Conservation (phyloP, 306 rosid species). For the Datisca glomerata region DNA sequence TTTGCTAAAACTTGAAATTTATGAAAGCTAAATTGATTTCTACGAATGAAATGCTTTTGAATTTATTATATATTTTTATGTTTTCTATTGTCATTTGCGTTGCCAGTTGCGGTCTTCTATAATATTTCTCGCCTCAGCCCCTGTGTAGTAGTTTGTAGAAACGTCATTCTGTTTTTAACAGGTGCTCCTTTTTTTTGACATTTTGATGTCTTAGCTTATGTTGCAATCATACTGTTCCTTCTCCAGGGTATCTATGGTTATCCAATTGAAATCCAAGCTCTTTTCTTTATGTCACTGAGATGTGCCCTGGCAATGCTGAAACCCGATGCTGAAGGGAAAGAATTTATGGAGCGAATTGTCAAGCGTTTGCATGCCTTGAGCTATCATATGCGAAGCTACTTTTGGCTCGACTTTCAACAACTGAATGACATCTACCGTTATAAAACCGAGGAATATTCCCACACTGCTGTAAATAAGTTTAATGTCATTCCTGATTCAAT, state of each 20-base stretch:
- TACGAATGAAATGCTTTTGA: too few relatives aligned
- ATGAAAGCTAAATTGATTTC: too few relatives aligned
- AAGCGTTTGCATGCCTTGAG: conserved; percentile 87
- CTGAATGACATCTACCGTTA: conserved; percentile 84
- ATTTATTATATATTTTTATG: too few relatives aligned
- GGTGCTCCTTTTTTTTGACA: neutral
- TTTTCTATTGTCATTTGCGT: too few relatives aligned
- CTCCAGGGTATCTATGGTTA: conserved; percentile 82
- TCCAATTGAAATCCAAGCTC: conserved; percentile 92
- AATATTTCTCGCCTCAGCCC: too few relatives aligned
- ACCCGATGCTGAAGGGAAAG: conserved; percentile 73
- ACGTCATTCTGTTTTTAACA: neutral
- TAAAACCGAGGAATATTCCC: conserved; percentile 91
- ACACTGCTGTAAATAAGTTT: conserved; percentile 90
- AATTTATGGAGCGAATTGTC: conserved; percentile 63
- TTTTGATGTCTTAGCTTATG: neutral
- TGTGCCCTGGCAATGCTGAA: conserved; percentile 66
- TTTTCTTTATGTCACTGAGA: conserved; percentile 83
- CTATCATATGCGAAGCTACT: conserved; percentile 79
- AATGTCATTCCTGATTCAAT: conserved; percentile 92
- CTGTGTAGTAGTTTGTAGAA: too few relatives aligned
- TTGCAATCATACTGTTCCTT: neutral
- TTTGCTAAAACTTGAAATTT: too few relatives aligned
- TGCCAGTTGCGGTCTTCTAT: too few relatives aligned
- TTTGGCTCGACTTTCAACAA: conserved; percentile 91